Evolutionary conservation across 2,329 filamentous ascomycete genomes (phyloP).

Genomic region (Mycogone perniciosa): DNA sequence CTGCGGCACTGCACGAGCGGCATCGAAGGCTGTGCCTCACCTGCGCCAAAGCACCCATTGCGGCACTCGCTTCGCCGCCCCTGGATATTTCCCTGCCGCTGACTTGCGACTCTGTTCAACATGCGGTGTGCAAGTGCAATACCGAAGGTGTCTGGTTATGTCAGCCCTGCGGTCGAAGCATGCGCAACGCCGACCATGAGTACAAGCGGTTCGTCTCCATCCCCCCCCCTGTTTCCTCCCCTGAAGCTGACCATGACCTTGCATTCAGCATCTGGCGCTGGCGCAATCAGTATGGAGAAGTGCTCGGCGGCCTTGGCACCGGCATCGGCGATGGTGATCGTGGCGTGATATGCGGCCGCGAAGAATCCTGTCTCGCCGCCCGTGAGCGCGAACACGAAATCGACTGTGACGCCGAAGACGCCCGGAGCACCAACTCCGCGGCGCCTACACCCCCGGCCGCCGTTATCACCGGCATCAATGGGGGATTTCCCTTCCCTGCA

Average conservation of each 20-base stretch:
- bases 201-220: conserved; percentile 46
- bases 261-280: conserved; percentile 70
- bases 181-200: conserved; percentile 53
- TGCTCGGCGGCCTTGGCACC: conserved; percentile 73
- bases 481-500: conserved; percentile 13
- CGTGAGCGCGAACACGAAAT: conserved; percentile 75
- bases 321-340: conserved; percentile 85
- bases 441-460: conserved; percentile 17
- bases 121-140: conserved; percentile 46
- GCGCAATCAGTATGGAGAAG: conserved; percentile 77
- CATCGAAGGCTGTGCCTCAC: conserved; percentile 74
- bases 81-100: conserved; percentile 41
- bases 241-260: not conserved
- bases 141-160: conserved; percentile 72
- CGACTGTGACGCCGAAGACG: conserved; percentile 76
- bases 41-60: conserved; percentile 67
- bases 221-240: not conserved
- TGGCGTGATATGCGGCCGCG: conserved; percentile 82
- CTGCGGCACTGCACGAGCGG: conserved; percentile 60
- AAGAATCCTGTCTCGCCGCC: conserved; percentile 66
- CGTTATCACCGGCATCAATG: conserved; percentile 11
- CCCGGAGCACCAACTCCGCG: conserved; percentile 38
- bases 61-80: conserved; percentile 41
- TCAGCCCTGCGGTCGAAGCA: conserved; percentile 69
- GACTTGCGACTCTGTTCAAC: conserved; percentile 50